Conservation (phyloP, 1,139 yeast species). For the Kurtzmaniella quercitrusa region DNA sequence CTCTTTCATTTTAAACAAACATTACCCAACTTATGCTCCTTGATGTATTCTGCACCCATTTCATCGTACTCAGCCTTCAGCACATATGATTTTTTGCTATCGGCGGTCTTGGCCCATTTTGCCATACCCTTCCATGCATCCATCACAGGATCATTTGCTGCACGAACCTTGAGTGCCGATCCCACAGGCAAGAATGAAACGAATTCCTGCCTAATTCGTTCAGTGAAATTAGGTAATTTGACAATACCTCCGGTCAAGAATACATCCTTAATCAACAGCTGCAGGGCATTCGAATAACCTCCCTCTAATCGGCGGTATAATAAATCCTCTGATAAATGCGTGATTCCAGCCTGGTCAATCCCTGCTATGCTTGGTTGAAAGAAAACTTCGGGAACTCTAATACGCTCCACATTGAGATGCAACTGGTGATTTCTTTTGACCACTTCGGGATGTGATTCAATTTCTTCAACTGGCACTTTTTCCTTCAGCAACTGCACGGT, state of each 20-base stretch:
- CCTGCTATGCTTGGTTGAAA: conserved; percentile 97
- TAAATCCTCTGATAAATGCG: conserved; percentile 71
- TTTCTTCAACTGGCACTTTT: conserved; percentile 38
- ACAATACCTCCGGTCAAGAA: conserved; percentile 88
- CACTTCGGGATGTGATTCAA: conserved; percentile 42
- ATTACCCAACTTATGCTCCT: conserved; percentile 83
- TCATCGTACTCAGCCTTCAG: conserved; percentile 78
- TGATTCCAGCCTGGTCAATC: conserved; percentile 87
- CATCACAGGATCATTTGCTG: conserved; percentile 61
- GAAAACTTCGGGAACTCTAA: conserved; percentile 85
- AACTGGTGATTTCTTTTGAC: conserved; percentile 65
- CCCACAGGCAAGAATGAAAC: conserved; percentile 68
- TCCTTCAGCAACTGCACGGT: conserved; percentile 41
- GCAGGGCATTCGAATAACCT: conserved; percentile 45
- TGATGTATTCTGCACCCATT: conserved; percentile 83
- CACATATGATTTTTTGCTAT: conserved; percentile 48
- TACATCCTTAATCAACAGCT: conserved; percentile 54
- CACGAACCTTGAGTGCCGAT: conserved; percentile 55
- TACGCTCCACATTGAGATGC: conserved; percentile 85
- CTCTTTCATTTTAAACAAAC: conserved; percentile 25
- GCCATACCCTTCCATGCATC: conserved; percentile 98
- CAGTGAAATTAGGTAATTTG: conserved; percentile 58
- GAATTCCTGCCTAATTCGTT: conserved; percentile 65
- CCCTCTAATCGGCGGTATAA: conserved; percentile 58
- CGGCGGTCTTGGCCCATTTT: conserved; percentile 58